These are phyloP conservation scores for Termitomyces sp. DNA, from an alignment of 768 basidiomycete genomes.

Conservation along the genomic window DNA sequence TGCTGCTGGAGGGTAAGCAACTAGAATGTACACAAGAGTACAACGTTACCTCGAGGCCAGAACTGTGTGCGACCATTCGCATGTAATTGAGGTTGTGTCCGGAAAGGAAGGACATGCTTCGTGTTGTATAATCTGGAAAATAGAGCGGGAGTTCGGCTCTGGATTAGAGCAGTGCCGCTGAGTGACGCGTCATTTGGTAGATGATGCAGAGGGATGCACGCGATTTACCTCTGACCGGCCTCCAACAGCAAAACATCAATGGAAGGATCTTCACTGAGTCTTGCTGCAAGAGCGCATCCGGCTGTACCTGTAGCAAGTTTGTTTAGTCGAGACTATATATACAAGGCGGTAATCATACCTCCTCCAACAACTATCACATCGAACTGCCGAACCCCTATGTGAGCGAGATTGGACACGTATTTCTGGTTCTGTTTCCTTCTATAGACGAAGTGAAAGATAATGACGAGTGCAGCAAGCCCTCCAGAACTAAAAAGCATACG, in stretches of 20 bases:
- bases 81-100: conserved; percentile 50
- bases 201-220: background rate
- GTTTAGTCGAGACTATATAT: background rate
- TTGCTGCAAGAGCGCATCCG: conserved; percentile 55
- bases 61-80: conserved; percentile 40
- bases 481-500: conserved; percentile 14
- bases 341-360: conserved; percentile 24
- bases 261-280: conserved; percentile 48
- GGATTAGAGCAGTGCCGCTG: conserved; percentile 37
- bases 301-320: conserved; percentile 38
- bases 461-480: conserved; percentile 17
- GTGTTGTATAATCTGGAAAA: conserved; percentile 35
- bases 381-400: conserved; percentile 26
- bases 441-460: conserved; percentile 20
- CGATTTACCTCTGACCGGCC: conserved; percentile 49
- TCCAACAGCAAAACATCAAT: conserved; percentile 53
- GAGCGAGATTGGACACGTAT: conserved; percentile 22
- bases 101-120: conserved; percentile 43
- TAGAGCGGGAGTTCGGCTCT: conserved; percentile 36
- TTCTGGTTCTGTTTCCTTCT: conserved; percentile 4
- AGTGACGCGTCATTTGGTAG: background rate
- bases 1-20: conserved; percentile 27
- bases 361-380: conserved; percentile 54
- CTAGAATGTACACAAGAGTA: background rate
- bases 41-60: conserved; percentile 56